Evolutionary conservation across 2,329 filamentous ascomycete genomes (phyloP), one percentile per base, ranked within the genome.

Genomic region (Cercospora zeae-maydis): DNA sequence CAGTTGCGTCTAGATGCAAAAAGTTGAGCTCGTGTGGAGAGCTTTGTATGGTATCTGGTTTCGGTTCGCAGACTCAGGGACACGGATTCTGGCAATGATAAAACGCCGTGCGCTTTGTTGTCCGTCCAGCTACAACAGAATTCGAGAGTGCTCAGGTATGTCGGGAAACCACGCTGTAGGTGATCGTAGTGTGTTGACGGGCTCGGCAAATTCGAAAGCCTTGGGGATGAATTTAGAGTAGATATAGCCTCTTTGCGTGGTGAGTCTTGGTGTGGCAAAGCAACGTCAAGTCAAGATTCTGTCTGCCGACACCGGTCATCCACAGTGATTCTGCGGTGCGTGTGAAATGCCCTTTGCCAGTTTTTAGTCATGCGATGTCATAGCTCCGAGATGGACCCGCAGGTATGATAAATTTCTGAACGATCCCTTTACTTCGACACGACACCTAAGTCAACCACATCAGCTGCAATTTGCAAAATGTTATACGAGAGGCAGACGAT

Each of bases 281-380:
- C 30, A 30, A 24, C 21, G 34, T 36, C 33, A 58, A 58, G 79
- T 51, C 54, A 59, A 51, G 78, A 4, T 30, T 54, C 49, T 56
- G 36, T 45, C 33, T 54, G 24, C 10, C 61, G 61, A 63, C 57
- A 36, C 57, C 61, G 61, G 61, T 54, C 36, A 52, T 57, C 27
- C 3, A 30, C 21, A 51, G 42, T 30, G 45, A 52, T 24, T 53
- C 21, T 49, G 51, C 36, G 55, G 57, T 51, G 57, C 57, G 42
- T 21, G 57, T 31, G 27, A 19, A 39, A 8, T 45, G 49, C 19
- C n/a, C 16, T 54, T 33, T 54, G 58, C 33, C 30, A 54, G 24
- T 39, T 63, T 59, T 59, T 53, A 59, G 57, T 49, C 31, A 54
- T 53, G 51, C 56, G 57, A 62, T 59, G 61, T 62, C 61, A 62